phyloP scores from a whole-genome alignment of 345 rosid genomes.

The Geranium brycei region DNA sequence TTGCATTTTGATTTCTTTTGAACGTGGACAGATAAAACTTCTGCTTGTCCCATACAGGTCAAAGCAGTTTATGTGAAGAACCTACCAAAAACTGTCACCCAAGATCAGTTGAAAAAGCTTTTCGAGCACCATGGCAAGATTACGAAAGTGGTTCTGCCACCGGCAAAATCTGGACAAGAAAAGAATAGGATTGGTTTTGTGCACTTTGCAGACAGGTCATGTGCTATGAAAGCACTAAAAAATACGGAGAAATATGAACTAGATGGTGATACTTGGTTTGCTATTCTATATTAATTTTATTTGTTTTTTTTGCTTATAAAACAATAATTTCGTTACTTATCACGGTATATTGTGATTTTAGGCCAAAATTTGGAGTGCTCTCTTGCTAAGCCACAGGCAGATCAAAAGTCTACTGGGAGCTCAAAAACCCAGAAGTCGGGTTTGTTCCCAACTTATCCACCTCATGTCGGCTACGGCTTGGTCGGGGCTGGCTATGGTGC shows the following conservation, averaged over 20 bases:
- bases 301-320: neutral
- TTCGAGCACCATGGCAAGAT: conserved; percentile 81
- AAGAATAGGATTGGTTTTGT: conserved; percentile 79
- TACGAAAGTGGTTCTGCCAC: conserved; percentile 72
- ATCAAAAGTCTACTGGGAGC: conserved; percentile 47
- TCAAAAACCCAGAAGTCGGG: conserved; percentile 42
- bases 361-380: conserved; percentile 86
- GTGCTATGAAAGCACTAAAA: conserved; percentile 75
- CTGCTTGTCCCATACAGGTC: conserved; percentile 36
- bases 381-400: conserved; percentile 88
- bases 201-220: conserved; percentile 86
- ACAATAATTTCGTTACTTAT: neutral
- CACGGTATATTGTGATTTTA: conserved; percentile 11
- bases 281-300: conserved; percentile 1
- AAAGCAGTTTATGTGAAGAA: conserved; percentile 86
- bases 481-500: conserved; percentile 53
- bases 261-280: conserved; percentile 41
- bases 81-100: conserved; percentile 66
- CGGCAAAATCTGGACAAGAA: conserved; percentile 77
- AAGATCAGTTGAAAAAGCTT: conserved; percentile 56
- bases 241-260: conserved; percentile 82
- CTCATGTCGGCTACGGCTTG: conserved; percentile 58
- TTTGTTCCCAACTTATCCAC: conserved; percentile 58
- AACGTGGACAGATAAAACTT: neutral
- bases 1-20: neutral